Conservation (phyloP, 2,329 filamentous ascomycete genomes). For the Geosmithia flava region DNA sequence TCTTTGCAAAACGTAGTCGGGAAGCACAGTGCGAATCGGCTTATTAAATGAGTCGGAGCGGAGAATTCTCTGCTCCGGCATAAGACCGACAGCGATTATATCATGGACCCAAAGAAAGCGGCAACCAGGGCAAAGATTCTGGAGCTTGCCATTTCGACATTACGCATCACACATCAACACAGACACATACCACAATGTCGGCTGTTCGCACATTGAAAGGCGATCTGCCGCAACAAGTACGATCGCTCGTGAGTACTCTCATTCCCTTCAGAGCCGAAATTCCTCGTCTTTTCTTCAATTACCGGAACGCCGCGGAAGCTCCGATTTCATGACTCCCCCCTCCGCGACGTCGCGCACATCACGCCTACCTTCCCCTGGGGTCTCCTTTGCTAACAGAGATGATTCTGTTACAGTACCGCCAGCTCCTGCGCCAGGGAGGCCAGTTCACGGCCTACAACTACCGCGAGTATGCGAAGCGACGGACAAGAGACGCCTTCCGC, state of each 20-base stretch:
- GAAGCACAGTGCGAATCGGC: background rate
- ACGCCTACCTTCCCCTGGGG: background rate
- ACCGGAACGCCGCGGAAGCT: background rate
- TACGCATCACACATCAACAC: conserved; percentile 7
- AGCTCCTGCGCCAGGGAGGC: conserved; percentile 71
- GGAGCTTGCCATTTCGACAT: background rate
- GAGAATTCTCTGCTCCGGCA: conserved; percentile 19
- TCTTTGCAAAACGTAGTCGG: background rate
- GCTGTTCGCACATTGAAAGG: conserved; percentile 28
- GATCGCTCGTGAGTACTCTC: conserved; percentile 38
- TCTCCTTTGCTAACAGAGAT: background rate
- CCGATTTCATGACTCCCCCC: background rate
- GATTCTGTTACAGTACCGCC: conserved; percentile 58
- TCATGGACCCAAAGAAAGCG: background rate
- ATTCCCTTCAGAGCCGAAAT: background rate
- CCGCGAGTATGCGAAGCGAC: conserved; percentile 85
- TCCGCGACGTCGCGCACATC: background rate
- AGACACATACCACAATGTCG: conserved; percentile 20
- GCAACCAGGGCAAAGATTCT: background rate
- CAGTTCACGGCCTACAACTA: conserved; percentile 97
- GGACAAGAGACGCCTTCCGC: conserved; percentile 82
- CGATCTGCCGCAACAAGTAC: conserved; percentile 43
- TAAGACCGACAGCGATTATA: background rate
- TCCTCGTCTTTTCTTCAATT: background rate
- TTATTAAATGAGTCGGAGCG: background rate